phyloP scores from a whole-genome alignment of 2,329 filamentous ascomycete genomes.

The Paecilomyces niveus region DNA sequence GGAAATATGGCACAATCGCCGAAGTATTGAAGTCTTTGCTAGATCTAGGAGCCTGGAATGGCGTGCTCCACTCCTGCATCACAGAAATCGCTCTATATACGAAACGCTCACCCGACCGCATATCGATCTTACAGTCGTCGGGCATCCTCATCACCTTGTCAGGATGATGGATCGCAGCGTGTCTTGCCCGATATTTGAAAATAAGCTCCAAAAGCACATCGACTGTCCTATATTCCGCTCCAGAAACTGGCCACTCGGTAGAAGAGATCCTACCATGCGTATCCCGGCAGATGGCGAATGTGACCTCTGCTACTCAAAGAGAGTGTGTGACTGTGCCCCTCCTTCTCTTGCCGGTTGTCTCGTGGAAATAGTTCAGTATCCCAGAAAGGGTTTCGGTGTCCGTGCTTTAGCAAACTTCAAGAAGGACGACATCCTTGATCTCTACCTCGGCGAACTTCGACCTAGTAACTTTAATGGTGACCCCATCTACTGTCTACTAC shows the following conservation, averaged over 20 bases:
- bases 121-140: constrained; percentile 1
- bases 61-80: constrained; percentile 8
- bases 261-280: constrained; percentile 10
- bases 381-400: constrained; percentile 21
- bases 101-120: neutral
- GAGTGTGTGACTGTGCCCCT: constrained; percentile 15
- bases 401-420: constrained; percentile 20
- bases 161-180: constrained; percentile 1
- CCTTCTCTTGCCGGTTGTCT: constrained; percentile 10
- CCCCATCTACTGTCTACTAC: constrained; percentile 12
- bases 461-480: constrained; percentile 4
- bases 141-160: constrained; percentile 11
- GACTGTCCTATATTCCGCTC: constrained; percentile 7
- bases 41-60: constrained; percentile 18
- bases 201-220: constrained; percentile 10
- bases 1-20: constrained; percentile 8
- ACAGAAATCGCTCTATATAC: constrained; percentile 2
- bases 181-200: constrained; percentile 1
- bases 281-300: constrained; percentile 10
- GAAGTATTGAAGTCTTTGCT: constrained; percentile 20
- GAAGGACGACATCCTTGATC: constrained; percentile 15
- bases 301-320: constrained; percentile 8
- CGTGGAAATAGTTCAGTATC: constrained; percentile 24
- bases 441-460: constrained; percentile 18
- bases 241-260: neutral